phyloP scores from a whole-genome alignment of 495 filamentous ascomycete species.

The Annulohypoxylon bovei region DNA sequence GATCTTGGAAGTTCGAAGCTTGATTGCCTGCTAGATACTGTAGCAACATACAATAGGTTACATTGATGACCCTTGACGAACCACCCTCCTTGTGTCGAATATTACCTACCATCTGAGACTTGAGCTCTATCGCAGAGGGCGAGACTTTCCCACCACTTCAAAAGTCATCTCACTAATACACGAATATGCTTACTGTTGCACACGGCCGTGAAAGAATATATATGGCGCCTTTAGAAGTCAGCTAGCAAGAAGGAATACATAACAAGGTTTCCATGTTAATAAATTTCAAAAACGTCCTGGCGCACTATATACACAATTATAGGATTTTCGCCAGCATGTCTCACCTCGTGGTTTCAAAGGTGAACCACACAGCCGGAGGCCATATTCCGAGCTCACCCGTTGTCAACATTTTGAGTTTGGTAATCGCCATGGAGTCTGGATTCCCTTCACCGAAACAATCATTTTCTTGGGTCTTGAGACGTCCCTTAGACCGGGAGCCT shows the following conservation, averaged over 20 bases:
- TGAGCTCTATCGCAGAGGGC: neutral
- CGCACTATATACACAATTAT: neutral
- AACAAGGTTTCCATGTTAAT: neutral
- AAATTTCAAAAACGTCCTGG: neutral
- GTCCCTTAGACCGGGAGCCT: neutral
- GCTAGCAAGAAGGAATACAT: neutral
- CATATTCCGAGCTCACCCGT: slow-evolving; percentile 6
- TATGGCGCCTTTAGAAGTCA: neutral
- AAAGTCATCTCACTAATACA: slow-evolving; percentile 14
- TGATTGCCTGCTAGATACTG: slow-evolving; percentile 10
- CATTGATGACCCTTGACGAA: neutral
- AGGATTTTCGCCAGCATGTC: neutral
- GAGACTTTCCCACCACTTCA: slow-evolving; percentile 22
- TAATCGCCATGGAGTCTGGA: slow-evolving; percentile 12
- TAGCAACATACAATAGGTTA: neutral
- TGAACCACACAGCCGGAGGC: slow-evolving; percentile 2
- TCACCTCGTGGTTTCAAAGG: slow-evolving; percentile 3
- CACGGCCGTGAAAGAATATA: slow-evolving; percentile 1
- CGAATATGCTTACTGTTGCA: slow-evolving; percentile 32
- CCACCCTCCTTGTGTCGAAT: slow-evolving; percentile 7
- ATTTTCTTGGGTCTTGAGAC: neutral
- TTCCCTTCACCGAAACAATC: slow-evolving; percentile 2
- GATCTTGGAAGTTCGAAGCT: slow-evolving; percentile 24
- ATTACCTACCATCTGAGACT: neutral
- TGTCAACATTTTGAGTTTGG: slow-evolving; percentile 24